phyloP scores from a whole-genome alignment of 495 filamentous ascomycete species.

The Pyrenopolyporus hunteri region DNA sequence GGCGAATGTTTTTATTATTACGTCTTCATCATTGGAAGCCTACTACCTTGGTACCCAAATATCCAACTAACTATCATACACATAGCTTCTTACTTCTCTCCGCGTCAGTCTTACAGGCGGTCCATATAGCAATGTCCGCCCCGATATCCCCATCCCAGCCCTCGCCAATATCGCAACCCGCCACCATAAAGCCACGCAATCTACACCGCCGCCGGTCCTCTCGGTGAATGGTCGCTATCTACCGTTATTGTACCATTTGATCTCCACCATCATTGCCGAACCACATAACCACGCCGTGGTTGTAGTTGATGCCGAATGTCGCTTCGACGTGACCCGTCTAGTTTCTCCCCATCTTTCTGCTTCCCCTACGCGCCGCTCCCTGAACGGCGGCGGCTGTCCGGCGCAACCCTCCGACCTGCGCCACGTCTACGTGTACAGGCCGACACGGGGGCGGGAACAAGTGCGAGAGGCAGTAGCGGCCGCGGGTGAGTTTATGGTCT shows the following conservation, averaged over 20 bases:
- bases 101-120: slow-evolving; percentile 47
- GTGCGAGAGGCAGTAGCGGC: slow-evolving; percentile 39
- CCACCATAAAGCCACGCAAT: slow-evolving; percentile 47
- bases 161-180: slow-evolving; percentile 50
- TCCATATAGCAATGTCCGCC: slow-evolving; percentile 11
- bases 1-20: not conserved
- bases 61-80: not conserved
- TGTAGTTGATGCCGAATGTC: slow-evolving; percentile 71
- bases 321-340: slow-evolving; percentile 68
- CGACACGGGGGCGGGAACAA: slow-evolving; percentile 33
- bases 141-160: slow-evolving; percentile 48
- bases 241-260: slow-evolving; percentile 70
- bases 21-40: no score
- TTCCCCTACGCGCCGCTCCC: slow-evolving; percentile 21
- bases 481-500: slow-evolving; percentile 56
- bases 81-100: slow-evolving; percentile 53
- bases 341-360: slow-evolving; percentile 25
- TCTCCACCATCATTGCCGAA: slow-evolving; percentile 62
- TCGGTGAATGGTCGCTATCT: slow-evolving; percentile 61
- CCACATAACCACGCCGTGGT: slow-evolving; percentile 63
- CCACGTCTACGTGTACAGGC: slow-evolving; percentile 52
- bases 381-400: slow-evolving; percentile 23
- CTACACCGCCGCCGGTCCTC: slow-evolving; percentile 41
- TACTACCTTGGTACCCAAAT: no score
- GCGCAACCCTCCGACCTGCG: slow-evolving; percentile 38